phyloP scores from a whole-genome alignment of 495 filamentous ascomycete species.

The Neurospora sp. region DNA sequence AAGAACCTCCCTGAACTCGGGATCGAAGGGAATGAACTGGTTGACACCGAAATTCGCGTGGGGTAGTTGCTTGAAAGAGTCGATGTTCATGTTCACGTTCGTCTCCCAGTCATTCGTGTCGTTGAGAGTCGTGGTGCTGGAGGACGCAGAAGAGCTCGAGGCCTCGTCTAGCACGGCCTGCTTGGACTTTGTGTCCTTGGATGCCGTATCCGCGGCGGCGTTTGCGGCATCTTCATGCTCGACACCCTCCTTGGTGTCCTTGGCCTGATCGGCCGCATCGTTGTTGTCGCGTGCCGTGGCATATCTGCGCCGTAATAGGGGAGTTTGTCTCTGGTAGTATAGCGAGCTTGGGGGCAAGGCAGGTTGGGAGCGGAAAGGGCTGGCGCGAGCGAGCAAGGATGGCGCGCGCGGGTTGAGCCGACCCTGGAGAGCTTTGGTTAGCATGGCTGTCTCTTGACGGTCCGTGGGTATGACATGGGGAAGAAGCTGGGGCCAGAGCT shows the following conservation, averaged over 20 bases:
- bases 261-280: slow-evolving; percentile 1
- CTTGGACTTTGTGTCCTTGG: slow-evolving; percentile 16
- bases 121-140: slow-evolving; percentile 18
- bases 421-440: slow-evolving; percentile 11
- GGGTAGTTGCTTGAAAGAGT: slow-evolving; percentile 76
- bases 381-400: neutral
- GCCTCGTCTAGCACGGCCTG: slow-evolving; percentile 18
- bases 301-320: slow-evolving; percentile 8
- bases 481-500: neutral
- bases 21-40: slow-evolving; percentile 88
- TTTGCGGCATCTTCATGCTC: slow-evolving; percentile 17
- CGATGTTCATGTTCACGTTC: slow-evolving; percentile 63
- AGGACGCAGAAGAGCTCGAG: slow-evolving; percentile 14
- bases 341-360: neutral
- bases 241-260: slow-evolving; percentile 13
- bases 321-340: neutral
- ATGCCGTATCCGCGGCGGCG: slow-evolving; percentile 9
- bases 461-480: neutral
- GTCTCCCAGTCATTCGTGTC: slow-evolving; percentile 61
- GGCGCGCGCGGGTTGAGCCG: slow-evolving; percentile 12
- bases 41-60: slow-evolving; percentile 87
- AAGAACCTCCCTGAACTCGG: slow-evolving; percentile 84
- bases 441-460: slow-evolving; percentile 2
- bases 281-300: slow-evolving; percentile 9
- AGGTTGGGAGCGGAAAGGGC: neutral